Conservation (phyloP, 1,284 basidiomycete species). For the Psilocybe mexicana region DNA sequence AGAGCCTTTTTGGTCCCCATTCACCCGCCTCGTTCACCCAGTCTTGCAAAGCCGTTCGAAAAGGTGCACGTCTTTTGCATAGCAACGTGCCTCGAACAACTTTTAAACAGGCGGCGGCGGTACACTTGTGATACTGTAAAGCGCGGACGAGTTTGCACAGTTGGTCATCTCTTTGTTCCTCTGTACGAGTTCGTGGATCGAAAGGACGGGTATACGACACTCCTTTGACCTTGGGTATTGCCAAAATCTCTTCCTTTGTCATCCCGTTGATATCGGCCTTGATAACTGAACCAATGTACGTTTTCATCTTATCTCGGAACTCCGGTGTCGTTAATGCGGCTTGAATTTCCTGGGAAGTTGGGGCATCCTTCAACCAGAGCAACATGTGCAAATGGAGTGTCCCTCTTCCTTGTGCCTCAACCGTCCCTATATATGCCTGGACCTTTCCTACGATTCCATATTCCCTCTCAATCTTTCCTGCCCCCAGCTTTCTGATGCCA, state of each 20-base stretch:
- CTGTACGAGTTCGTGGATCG: no score
- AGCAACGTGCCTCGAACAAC: no score
- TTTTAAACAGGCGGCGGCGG: no score
- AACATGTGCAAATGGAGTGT: conserved; percentile 24
- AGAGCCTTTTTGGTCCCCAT: background rate
- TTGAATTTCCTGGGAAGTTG: conserved; percentile 21
- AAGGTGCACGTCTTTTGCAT: background rate
- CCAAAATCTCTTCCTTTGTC: no score
- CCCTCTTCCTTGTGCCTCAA: conserved; percentile 28
- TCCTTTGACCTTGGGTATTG: no score
- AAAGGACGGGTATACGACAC: no score
- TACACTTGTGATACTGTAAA: no score
- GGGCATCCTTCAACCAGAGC: conserved; percentile 24
- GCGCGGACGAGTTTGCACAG: no score
- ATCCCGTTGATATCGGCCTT: no score
- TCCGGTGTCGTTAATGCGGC: no score
- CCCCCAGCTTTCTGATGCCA: background rate
- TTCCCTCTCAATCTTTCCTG: background rate
- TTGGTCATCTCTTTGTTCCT: conserved; percentile 21
- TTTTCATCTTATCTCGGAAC: no score
- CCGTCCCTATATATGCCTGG: conserved; percentile 23
- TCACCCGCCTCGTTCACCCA: background rate
- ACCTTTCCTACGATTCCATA: conserved; percentile 19
- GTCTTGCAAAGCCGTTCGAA: conserved; percentile 21
- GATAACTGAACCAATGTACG: no score